Conservation (phyloP, 129 eudicot genomes). For the Artemisia argyi region DNA sequence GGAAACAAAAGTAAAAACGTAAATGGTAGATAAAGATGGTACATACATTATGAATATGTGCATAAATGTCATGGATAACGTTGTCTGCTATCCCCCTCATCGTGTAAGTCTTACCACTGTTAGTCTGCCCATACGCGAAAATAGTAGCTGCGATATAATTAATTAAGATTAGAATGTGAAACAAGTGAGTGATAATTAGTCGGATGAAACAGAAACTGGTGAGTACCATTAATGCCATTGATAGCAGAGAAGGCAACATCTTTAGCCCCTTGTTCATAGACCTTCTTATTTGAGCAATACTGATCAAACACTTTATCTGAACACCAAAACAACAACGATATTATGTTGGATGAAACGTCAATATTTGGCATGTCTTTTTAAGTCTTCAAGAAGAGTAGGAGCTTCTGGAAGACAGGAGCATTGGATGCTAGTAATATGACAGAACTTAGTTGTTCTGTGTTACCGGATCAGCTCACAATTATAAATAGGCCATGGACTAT, state of each 20-base stretch:
- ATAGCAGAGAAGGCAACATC: slow-evolving; percentile 97
- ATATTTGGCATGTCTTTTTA: no score
- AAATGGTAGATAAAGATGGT: background rate
- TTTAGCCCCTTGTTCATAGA: slow-evolving; percentile 90
- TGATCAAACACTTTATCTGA: slow-evolving; percentile 91
- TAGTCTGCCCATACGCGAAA: slow-evolving; percentile 97
- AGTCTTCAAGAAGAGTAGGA: no score
- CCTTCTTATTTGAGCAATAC: slow-evolving; percentile 52
- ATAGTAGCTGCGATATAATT: slow-evolving; percentile 69
- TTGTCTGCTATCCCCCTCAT: slow-evolving; percentile 89
- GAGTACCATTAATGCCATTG: slow-evolving; percentile 80
- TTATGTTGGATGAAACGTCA: no score
- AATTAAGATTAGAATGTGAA: background rate
- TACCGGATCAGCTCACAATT: no score
- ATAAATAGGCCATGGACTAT: no score
- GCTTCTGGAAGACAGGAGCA: no score
- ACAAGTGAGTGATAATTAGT: background rate
- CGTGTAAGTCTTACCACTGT: slow-evolving; percentile 97
- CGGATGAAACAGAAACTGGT: background rate
- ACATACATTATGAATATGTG: slow-evolving; percentile 58
- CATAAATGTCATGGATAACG: slow-evolving; percentile 82
- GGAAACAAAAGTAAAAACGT: background rate
- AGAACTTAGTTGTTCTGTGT: no score
- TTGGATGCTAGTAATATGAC: no score
- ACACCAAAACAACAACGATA: background rate